Base-by-base conservation (phyloP, 1,284 basidiomycete genomes). In the Cryptococcus neoformans region DNA sequence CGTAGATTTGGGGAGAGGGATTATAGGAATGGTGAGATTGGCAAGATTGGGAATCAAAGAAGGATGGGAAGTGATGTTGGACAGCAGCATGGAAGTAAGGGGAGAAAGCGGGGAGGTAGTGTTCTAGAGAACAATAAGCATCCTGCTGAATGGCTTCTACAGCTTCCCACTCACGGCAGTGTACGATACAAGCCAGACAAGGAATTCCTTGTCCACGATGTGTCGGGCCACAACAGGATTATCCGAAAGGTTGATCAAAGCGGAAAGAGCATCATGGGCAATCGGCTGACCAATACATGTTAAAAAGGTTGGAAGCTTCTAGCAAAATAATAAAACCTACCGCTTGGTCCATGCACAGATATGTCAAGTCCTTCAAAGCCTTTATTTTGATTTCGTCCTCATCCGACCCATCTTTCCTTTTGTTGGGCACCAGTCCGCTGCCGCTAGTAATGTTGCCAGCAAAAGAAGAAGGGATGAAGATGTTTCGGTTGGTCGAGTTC, bases 51-150 rank as follows among this genome's bases (percentile, higher is more conserved):
- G 80, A 61, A 88, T 87, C 50, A 89, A 83, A 0, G 83, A 79
- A 4, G 90, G 82, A 53, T 90, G 86, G 11, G 90, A 85, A 12
- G 92, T 92, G 45, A 98, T 81, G 77, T 99, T 99, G 16, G 94
- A 97, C 6, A 99, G 83, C 1, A 99, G 83, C 96, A 99, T 99
- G 37, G 91, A 86, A 1, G 93, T 92, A 9, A 98, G 84, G 79
- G 98, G 95, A 37, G 93, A 92, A 16, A 97, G 85, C 53, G 90
- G 85, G 4, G 94, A 88, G 60, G 89, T 85, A 6, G 90, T 87
- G 77, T 95, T 89, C 93, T 96, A 65, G 6, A 9, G 9, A n/a
- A 54, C n/a, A 41, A 40, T 35, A 48, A 53, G 39, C 40, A 41
- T 41, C 16, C 5, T 41, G 16, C 40, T 41, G 11, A 41, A 3